Conservation (phyloP, 768 basidiomycete species). For the Phlegmacium glaucopus region DNA sequence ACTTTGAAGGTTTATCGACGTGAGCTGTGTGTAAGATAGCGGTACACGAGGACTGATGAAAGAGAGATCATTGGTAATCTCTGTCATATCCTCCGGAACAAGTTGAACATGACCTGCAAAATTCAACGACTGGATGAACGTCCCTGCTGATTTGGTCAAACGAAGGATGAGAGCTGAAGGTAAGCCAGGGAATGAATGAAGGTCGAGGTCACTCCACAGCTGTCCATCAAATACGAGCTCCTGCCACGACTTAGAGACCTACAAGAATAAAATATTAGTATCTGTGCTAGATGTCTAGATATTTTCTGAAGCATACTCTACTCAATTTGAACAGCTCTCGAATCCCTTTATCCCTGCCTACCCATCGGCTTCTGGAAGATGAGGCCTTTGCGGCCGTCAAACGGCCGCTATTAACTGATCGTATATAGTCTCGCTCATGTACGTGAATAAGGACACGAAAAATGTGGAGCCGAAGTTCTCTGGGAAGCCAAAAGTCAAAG, state of each 20-base stretch:
- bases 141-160: constrained; percentile 53
- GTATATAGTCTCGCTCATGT: constrained; percentile 57
- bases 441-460: constrained; percentile 52
- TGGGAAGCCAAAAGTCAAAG: constrained; percentile 70
- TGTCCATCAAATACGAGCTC: constrained; percentile 79
- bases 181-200: constrained; percentile 58
- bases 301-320: constrained; percentile 51
- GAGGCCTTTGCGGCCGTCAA: constrained; percentile 65
- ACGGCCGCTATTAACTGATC: constrained; percentile 37
- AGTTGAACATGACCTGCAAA: constrained; percentile 59
- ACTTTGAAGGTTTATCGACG: constrained; percentile 66
- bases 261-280: constrained; percentile 7
- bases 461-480: constrained; percentile 64
- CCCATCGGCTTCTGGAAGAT: constrained; percentile 64
- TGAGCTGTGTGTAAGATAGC: constrained; percentile 62
- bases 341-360: constrained; percentile 70
- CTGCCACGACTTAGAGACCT: constrained; percentile 82
- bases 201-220: constrained; percentile 70
- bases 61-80: constrained; percentile 54
- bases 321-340: constrained; percentile 77
- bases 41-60: constrained; percentile 33
- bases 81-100: constrained; percentile 43
- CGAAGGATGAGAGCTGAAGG: constrained; percentile 48
- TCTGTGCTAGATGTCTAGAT: constrained; percentile 7
- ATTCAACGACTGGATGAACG: constrained; percentile 62